A percentile compares a stretch with the other conserved stretches of the same genome.
Conservation (phyloP, 2,329 filamentous ascomycete species). For the Parafenestella ontariensis region DNA sequence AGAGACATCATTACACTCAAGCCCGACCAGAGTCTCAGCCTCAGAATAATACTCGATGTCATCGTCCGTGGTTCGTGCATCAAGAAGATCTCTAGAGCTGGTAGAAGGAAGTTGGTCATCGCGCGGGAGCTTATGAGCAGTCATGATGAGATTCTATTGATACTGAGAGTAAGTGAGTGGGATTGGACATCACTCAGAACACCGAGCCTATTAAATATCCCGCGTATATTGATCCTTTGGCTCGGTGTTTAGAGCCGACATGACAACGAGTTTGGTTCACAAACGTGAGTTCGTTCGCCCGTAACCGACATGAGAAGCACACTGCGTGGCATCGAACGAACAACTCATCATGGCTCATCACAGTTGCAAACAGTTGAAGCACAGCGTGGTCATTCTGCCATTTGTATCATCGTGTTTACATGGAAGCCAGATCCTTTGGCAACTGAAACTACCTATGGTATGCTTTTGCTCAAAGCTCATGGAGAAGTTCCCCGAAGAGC, state of each 20-base stretch:
- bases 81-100: conserved; percentile 3
- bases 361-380: not conserved
- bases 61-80: conserved; percentile 6
- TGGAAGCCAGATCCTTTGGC: not conserved
- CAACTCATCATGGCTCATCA: not conserved
- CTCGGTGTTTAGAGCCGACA: not conserved
- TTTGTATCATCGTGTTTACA: not conserved
- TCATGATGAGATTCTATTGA: not conserved
- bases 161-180: not conserved
- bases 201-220: too few relatives aligned
- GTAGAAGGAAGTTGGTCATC: not conserved
- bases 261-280: not conserved
- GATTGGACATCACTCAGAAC: too few relatives aligned
- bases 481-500: too few relatives aligned
- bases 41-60: conserved; percentile 5
- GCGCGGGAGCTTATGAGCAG: not conserved
- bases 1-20: conserved; percentile 9
- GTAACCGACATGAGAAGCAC: not conserved
- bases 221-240: too few relatives aligned
- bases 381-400: not conserved
- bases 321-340: not conserved
- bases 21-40: conserved; percentile 5
- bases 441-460: too few relatives aligned
- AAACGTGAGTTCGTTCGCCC: not conserved
- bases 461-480: not conserved